A percentile compares a stretch with the other conserved stretches of the same genome.
Conservation (phyloP, 83 land plant species). For the Picea abies region DNA sequence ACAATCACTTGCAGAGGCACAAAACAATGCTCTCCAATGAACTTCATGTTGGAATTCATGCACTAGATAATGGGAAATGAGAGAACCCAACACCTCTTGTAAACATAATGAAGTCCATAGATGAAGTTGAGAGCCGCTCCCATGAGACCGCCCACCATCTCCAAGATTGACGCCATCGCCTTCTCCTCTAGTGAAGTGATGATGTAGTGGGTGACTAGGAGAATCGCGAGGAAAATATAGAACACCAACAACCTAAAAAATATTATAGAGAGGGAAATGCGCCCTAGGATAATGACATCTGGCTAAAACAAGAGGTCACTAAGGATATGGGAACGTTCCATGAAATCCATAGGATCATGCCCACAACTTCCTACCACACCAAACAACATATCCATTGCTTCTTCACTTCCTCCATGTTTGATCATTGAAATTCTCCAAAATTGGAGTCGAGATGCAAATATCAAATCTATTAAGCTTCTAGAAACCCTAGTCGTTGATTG, state of each 20-base stretch:
- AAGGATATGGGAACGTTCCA: conserved; percentile 15
- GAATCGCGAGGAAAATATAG: conserved; percentile 1
- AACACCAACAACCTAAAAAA: conserved; percentile 17
- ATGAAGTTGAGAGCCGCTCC: too few species aligned
- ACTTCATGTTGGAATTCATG: too few species aligned
- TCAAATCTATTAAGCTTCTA: too few species aligned
- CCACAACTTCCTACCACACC: conserved; percentile 53
- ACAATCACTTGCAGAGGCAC: too few species aligned
- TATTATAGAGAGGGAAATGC: conserved; percentile 23
- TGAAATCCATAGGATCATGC: conserved; percentile 21
- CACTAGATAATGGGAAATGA: too few species aligned
- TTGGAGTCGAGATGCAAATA: too few species aligned
- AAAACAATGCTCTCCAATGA: too few species aligned
- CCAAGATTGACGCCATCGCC: conserved; percentile 21
- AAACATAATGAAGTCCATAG: too few species aligned
- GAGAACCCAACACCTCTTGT: too few species aligned
- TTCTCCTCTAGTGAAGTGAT: conserved; percentile 29
- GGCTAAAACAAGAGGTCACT: not conserved
- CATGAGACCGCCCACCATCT: too few species aligned
- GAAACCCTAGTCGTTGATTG: too few species aligned
- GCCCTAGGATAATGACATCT: not conserved
- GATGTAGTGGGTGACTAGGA: conserved; percentile 18
- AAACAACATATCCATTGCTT: conserved; percentile 55
- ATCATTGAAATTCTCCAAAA: too few species aligned
- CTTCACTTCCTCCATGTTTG: conserved; percentile 17